Percentiles rank a stretch among this genome's conserved stretches.
Conservation (phyloP, 1,284 basidiomycete genomes). For the Pseudozyma sp. region DNA sequence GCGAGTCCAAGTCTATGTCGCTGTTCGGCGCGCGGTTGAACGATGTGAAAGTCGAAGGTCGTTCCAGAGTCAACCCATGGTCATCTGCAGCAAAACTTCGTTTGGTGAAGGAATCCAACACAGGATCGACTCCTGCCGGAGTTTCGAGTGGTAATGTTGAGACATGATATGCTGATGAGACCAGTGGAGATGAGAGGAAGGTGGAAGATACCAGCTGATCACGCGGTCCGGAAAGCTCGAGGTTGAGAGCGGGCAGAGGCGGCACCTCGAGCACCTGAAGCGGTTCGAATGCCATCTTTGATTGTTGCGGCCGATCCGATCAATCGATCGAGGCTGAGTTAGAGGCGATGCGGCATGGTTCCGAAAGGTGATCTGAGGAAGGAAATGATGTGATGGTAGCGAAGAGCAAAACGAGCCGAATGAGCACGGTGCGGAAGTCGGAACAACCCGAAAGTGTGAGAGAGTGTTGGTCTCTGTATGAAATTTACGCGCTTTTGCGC, state of each 20-base stretch:
- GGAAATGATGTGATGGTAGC: background rate
- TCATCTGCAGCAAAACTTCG: background rate
- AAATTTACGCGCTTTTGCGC: slow-evolving; percentile 25
- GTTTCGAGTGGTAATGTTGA: background rate
- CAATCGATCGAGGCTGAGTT: background rate
- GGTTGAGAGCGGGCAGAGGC: slow-evolving; percentile 18
- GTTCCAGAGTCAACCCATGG: background rate
- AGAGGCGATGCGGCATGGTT: background rate
- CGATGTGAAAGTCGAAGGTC: background rate
- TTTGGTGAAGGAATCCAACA: slow-evolving; percentile 26
- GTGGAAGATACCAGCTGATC: slow-evolving; percentile 38
- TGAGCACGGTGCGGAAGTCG: slow-evolving; percentile 13
- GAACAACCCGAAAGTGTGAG: slow-evolving; percentile 5
- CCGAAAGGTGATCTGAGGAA: background rate
- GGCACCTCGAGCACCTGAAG: slow-evolving; percentile 29
- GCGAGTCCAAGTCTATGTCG: slow-evolving; percentile 25
- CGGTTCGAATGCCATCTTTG: slow-evolving; percentile 28
- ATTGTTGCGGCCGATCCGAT: slow-evolving; percentile 2
- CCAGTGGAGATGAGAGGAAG: slow-evolving; percentile 16
- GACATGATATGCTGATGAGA: background rate
- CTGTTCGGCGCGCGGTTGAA: background rate
- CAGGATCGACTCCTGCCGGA: slow-evolving; percentile 17
- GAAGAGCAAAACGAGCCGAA: background rate
- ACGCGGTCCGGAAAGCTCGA: slow-evolving; percentile 7
- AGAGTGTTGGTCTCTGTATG: slow-evolving; percentile 33